Evolutionary conservation across 345 rosid species (phyloP).

Genomic region (Cardamine chenopodiifolia): DNA sequence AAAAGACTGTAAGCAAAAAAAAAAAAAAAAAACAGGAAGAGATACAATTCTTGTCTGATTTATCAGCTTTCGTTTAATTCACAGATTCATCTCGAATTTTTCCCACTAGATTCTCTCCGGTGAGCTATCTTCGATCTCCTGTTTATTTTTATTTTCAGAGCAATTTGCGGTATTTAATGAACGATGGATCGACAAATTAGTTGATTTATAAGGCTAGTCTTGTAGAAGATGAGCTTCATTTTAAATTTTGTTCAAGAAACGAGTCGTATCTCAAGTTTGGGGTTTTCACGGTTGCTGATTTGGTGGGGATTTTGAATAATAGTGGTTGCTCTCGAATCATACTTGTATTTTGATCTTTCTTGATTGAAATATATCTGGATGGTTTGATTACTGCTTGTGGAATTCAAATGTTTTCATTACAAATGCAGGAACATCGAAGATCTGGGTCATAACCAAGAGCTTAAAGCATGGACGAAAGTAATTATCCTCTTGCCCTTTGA

Average conservation of each 20-base stretch:
- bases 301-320: not conserved
- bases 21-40: not conserved
- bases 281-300: not conserved
- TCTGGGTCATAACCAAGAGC: slow-evolving; percentile 22
- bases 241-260: not conserved
- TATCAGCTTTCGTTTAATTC: not conserved
- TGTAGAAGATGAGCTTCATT: not conserved
- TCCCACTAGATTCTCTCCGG: slow-evolving; percentile 3
- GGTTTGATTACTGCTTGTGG: not conserved
- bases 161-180: not conserved
- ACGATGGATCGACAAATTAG: not conserved
- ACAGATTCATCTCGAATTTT: not conserved
- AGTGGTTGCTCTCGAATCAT: not conserved
- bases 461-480: slow-evolving; percentile 38
- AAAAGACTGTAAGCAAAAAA: not conserved
- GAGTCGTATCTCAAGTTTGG: not conserved
- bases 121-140: slow-evolving; percentile 8
- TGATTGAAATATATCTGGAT: not conserved
- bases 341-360: not conserved
- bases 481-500: not conserved
- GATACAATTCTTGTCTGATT: slow-evolving; percentile 11
- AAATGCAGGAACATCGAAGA: slow-evolving; percentile 29
- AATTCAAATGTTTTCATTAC: not conserved
- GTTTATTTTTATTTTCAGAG: not conserved
- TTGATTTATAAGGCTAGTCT: not conserved